Conservation (phyloP, 768 basidiomycete species). For the Tylopilus sp. region DNA sequence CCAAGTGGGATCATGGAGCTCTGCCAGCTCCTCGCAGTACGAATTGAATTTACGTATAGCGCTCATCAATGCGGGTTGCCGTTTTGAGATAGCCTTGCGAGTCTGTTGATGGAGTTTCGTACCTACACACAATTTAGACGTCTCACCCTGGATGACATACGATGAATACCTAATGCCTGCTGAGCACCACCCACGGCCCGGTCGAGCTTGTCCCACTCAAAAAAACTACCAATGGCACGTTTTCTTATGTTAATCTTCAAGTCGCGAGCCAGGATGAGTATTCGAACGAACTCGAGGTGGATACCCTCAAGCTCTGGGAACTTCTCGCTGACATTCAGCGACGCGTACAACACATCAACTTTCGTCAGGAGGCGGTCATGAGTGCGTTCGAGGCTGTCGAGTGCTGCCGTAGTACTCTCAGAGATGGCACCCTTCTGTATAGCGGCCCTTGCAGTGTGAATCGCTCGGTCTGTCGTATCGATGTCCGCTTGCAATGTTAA, state of each 20-base stretch:
- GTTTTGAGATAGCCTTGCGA: no score
- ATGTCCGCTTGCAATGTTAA: not conserved
- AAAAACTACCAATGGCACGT: not conserved
- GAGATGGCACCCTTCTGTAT: not conserved
- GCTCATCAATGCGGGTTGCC: not conserved
- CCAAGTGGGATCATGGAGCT: not conserved
- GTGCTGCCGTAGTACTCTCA: not conserved
- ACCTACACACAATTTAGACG: slow-evolving; percentile 1
- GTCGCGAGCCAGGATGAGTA: not conserved
- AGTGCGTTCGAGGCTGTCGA: not conserved
- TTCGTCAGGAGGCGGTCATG: not conserved
- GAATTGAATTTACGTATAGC: slow-evolving; percentile 26
- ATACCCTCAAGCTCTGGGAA: not conserved
- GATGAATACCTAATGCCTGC: slow-evolving; percentile 13
- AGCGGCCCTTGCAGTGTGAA: not conserved
- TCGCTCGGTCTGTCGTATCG: not conserved
- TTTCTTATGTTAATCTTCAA: slow-evolving; percentile 4
- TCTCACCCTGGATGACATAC: no score
- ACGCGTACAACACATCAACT: not conserved
- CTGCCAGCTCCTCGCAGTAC: slow-evolving; percentile 1
- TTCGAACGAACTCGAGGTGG: not conserved
- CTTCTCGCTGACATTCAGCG: not conserved
- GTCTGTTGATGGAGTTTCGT: slow-evolving; percentile 5
- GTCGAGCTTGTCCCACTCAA: slow-evolving; percentile 3
- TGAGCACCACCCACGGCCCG: slow-evolving; percentile 1